These are phyloP conservation scores for Verbascum thapsus DNA, from an alignment of 257 asterid genomes.

Conservation along the genomic window DNA sequence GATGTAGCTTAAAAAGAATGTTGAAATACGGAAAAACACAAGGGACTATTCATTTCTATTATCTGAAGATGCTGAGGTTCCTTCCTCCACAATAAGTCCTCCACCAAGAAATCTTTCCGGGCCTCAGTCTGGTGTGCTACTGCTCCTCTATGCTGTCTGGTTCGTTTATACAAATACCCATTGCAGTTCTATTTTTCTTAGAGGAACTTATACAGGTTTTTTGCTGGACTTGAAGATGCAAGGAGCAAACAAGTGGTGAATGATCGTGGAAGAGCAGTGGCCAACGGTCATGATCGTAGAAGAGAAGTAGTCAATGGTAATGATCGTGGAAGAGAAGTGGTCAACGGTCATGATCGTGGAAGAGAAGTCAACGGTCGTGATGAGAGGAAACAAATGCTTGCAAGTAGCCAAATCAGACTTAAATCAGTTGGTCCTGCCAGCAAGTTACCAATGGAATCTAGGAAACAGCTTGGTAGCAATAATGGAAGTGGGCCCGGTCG, in stretches of 20 bases:
- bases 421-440: constrained; percentile 34
- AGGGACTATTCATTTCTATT: constrained; percentile 89
- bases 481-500: constrained; percentile 81
- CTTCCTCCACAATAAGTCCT: constrained; percentile 54
- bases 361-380: too few relatives aligned
- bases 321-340: constrained; percentile 21
- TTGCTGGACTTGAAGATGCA: constrained; percentile 77
- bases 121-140: constrained; percentile 64
- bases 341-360: constrained; percentile 5
- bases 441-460: constrained; percentile 43
- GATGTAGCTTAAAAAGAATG: constrained; percentile 65
- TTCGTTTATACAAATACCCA: constrained; percentile 26
- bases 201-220: constrained; percentile 74
- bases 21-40: constrained; percentile 66
- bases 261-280: constrained; percentile 22
- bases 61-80: constrained; percentile 80
- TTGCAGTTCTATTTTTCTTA: constrained; percentile 41
- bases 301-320: constrained; percentile 31
- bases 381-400: constrained; percentile 18
- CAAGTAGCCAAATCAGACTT: constrained; percentile 43
- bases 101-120: constrained; percentile 50
- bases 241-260: constrained; percentile 43
- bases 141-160: constrained; percentile 36
- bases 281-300: constrained; percentile 7
- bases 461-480: constrained; percentile 52